phyloP scores from a whole-genome alignment of 192 early-diverging fungal species.

The Coemansia sp. region DNA sequence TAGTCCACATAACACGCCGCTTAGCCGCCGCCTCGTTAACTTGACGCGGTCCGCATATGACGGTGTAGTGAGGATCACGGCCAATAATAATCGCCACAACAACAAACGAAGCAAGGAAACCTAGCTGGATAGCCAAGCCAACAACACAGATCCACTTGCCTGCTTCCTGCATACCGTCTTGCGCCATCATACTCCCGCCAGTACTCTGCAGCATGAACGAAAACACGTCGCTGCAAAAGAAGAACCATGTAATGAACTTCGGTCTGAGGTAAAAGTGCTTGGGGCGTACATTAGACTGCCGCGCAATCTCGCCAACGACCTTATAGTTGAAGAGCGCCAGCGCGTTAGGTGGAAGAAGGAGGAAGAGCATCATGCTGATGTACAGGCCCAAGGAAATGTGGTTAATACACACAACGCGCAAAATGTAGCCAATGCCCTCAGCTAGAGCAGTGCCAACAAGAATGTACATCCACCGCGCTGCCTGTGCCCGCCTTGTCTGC shows the following conservation, averaged over 20 bases:
- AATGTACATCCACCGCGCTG: conserved; percentile 34
- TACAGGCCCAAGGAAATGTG: conserved; percentile 40
- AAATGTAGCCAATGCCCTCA: conserved; percentile 44
- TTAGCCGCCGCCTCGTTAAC: conserved; percentile 16
- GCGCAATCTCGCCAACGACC: conserved; percentile 40
- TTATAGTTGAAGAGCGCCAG: conserved; percentile 57
- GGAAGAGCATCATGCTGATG: conserved; percentile 40
- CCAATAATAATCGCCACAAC: conserved; percentile 15
- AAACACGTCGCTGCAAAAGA: conserved; percentile 55
- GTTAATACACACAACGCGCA: conserved; percentile 40
- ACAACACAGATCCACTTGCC: conserved; percentile 43
- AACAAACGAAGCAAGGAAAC: conserved; percentile 40
- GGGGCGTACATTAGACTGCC: conserved; percentile 5
- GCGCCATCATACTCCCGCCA: conserved; percentile 37
- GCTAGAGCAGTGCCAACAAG: conserved; percentile 41
- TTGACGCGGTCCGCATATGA: conserved; percentile 19
- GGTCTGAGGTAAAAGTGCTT: conserved; percentile 35
- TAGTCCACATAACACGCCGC: conserved; percentile 27
- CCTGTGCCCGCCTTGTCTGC: conserved; percentile 12
- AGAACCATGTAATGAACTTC: conserved; percentile 53
- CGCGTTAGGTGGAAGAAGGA: conserved; percentile 55
- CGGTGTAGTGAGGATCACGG: conserved; percentile 21
- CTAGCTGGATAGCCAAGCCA: conserved; percentile 41
- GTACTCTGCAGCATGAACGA: conserved; percentile 48
- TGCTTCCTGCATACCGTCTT: conserved; percentile 6